Evolutionary conservation across 345 rosid genomes (phyloP).

Genomic region (Rhizophora apiculata): DNA sequence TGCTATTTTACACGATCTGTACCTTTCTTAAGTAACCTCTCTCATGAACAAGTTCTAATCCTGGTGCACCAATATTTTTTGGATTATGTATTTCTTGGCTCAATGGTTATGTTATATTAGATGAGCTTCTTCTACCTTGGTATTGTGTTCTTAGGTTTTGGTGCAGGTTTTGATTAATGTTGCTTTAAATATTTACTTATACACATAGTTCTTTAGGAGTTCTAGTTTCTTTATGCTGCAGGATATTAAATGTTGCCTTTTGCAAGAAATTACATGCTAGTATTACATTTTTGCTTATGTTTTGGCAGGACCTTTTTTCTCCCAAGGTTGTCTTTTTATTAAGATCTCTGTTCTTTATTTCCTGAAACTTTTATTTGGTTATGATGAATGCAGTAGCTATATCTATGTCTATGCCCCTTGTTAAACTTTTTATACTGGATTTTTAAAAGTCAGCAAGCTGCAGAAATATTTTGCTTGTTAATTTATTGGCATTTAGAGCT

Average conservation of each 20-base stretch:
- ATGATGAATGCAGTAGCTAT: not conserved
- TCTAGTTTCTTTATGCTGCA: not conserved
- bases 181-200: not conserved
- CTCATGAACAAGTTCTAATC: not conserved
- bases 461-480: slow-evolving; percentile 27
- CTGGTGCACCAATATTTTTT: not conserved
- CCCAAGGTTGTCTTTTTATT: not conserved
- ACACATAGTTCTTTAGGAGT: not conserved
- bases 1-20: not conserved
- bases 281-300: not conserved
- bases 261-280: not conserved
- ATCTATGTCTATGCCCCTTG: too few relatives aligned
- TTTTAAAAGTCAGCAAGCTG: slow-evolving; percentile 28
- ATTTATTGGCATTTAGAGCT: slow-evolving; percentile 14
- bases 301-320: not conserved
- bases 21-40: not conserved
- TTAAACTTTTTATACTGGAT: slow-evolving; percentile 13
- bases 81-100: not conserved
- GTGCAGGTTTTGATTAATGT: not conserved
- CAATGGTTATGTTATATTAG: not conserved
- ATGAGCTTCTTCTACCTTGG: not conserved
- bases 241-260: not conserved
- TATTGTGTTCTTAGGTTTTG: not conserved
- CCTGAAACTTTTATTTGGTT: slow-evolving; percentile 1
- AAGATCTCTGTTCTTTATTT: slow-evolving; percentile 8